These are phyloP conservation scores for Macaranga tanarius DNA, from an alignment of 441 rosid genomes.

Conservation along the genomic window DNA sequence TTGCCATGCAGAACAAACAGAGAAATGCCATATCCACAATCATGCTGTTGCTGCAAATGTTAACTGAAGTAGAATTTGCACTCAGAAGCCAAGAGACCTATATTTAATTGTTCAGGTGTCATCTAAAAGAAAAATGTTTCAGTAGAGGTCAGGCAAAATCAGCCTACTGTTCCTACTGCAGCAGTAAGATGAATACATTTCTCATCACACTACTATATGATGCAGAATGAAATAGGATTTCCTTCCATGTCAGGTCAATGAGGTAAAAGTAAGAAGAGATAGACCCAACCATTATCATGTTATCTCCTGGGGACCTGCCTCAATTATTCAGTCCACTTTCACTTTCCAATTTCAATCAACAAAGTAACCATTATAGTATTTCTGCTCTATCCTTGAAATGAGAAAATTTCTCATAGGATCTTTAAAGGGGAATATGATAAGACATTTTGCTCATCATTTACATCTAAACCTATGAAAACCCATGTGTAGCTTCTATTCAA, in stretches of 20 bases:
- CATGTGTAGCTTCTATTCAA: too few relatives aligned
- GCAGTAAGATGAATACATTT: neutral
- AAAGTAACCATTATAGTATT: neutral
- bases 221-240: neutral
- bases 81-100: neutral
- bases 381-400: neutral
- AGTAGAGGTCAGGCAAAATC: neutral
- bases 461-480: neutral
- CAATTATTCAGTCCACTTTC: neutral
- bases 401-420: neutral
- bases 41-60: neutral
- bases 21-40: neutral
- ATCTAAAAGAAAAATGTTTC: conserved; percentile 4
- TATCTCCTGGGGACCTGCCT: neutral
- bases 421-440: neutral
- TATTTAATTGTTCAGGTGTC: neutral
- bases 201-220: neutral
- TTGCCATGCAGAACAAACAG: conserved; percentile 20
- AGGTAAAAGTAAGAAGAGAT: neutral
- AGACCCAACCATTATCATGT: neutral
- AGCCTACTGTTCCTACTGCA: neutral
- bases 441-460: neutral
- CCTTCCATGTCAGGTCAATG: neutral
- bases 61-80: neutral
- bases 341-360: neutral